Evolutionary conservation across 257 asterid species (phyloP), one percentile per base, ranked within the genome.

Genomic region (Primulina tabacum): DNA sequence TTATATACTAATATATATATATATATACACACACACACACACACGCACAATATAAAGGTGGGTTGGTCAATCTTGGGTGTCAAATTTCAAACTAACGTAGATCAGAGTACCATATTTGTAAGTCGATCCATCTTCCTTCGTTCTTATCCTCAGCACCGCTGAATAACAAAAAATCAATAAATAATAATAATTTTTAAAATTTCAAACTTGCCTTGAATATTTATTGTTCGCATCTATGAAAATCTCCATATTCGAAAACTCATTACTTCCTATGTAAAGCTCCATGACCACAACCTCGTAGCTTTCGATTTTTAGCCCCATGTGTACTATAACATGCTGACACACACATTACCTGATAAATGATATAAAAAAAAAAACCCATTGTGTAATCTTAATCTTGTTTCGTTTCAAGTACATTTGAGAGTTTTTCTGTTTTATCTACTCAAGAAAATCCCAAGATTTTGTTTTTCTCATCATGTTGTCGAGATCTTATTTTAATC

Each of bases 401-500:
- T 38, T 67, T 28, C 21, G 34, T 12, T 70, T 35, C 40, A 37
- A 33, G 33, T 7, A 37, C 71, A 71, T 55, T 69, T 65, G 74
- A 60, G 53, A 52, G 43, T 8, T 43, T 12, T 26, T 61, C 65
- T 61, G 33, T 26, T 28, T 24, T 32, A 24, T 2, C 64, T 8
- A 40, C 9, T 60, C 60, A 20, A 61, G 62, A 61, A 60, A 16
- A 65, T 32, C 57, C 56, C 64, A 53, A 73, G 77, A 71, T 64
- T 67, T 53, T 35, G 43, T 26, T 60, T 55, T 66, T 68, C 50
- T 17, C 61, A 67, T 62, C 71, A 90, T 90, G 97, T 79, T 90
- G 80, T 90, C 97, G 56, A 82, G 92, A 87, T 90, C 97, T 73
- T 90, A 79, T 74, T 85, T 90, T 70, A 88, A 88, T 87, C 86